Base-by-base conservation (phyloP, 371 early-diverging fungal genomes). In the Mucor irregularis region DNA sequence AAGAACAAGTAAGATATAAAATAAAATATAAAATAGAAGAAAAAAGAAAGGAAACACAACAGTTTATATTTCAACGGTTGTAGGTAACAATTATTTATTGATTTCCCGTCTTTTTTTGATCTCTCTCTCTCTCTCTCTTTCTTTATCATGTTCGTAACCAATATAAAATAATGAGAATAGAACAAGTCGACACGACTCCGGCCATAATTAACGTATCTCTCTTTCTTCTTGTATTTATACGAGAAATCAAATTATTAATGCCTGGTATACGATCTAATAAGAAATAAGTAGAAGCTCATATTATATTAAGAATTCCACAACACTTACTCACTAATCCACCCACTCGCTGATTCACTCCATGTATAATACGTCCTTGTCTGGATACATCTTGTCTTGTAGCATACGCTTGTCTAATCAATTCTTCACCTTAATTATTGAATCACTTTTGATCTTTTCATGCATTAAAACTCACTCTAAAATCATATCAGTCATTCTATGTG, bases 151-250 rank as follows among this genome's bases (percentile, higher is more conserved):
- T 73, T 38, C 60, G 73, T 44, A 73, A 43, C 76, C 72, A 71
- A 59, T 77, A 80, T 21, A 76, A 71, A 31, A 85, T 53, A 54
- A 88, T 67, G 24, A 88, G 60, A 43, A 81, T 76, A 8, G 69
- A 68, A 61, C 88, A 85, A 22, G 73, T 72, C 31, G 85, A 78
- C 34, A 86, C 71, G 7, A 88, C 83, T 28, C 76, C 76, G 4
- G 83, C 85, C 81, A 88, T 73, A 42, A 88, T 81, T 28, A 84
- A 47, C 9, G 85, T 77, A 61, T 88, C 87, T 35, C 86, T 66
- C 56, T 74, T 72, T 68, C 83, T 75, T 47, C 84, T 71, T n/a
- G 79, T 80, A 46, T 81, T 76, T 54, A 88, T 88, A 45, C 76
- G 80, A 17, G 71, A 62, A 29, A 88, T 76, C n/a, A 87, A 59